These are phyloP conservation scores for Fraxinus quadrangulata DNA, from an alignment of 257 asterid genomes.

Conservation along the genomic window DNA sequence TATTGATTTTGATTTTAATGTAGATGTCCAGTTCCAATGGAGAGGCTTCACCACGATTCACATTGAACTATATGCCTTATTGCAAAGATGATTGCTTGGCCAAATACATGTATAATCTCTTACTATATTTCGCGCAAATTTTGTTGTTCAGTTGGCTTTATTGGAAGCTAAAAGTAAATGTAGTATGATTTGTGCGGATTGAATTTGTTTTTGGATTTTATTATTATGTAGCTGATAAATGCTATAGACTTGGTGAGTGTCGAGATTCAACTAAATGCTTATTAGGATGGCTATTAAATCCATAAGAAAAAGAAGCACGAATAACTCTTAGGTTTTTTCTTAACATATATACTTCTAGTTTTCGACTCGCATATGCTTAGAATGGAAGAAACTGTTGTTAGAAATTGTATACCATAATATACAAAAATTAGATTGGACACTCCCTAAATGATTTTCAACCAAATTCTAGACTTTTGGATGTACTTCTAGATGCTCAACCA, in stretches of 20 bases:
- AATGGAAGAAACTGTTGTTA: not conserved
- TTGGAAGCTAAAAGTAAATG: not conserved
- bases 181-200: not conserved
- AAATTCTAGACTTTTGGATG: not conserved
- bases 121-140: not conserved
- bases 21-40: conserved; percentile 52
- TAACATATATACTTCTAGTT: not conserved
- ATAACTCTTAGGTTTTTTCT: not conserved
- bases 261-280: not conserved
- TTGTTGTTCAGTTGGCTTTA: not conserved
- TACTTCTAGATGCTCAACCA: not conserved
- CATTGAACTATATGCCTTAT: conserved; percentile 54
- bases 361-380: not conserved
- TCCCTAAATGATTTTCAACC: not conserved
- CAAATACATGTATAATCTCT: conserved; percentile 65
- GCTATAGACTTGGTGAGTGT: not conserved
- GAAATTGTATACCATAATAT: not conserved
- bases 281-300: not conserved
- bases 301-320: not conserved
- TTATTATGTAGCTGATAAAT: not conserved
- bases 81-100: conserved; percentile 59
- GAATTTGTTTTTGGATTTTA: not conserved
- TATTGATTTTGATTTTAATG: conserved; percentile 21
- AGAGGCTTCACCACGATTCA: conserved; percentile 52
- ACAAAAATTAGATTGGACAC: not conserved